Percentiles rank a stretch among this genome's conserved stretches.
These are phyloP conservation scores for Coffea eugenioides DNA, from an alignment of 257 asterid genomes.

Conservation along the genomic window DNA sequence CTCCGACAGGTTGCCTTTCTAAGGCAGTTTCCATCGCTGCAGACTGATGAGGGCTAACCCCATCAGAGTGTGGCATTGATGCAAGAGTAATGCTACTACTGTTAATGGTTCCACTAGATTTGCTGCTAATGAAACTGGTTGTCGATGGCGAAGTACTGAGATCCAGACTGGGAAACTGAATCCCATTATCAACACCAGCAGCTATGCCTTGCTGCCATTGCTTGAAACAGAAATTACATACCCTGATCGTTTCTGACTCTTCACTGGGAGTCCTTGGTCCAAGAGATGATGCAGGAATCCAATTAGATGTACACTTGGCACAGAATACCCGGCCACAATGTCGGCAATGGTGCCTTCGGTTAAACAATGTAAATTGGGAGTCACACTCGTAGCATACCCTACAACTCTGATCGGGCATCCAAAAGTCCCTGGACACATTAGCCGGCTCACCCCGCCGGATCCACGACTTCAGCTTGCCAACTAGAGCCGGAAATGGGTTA, in stretches of 20 bases:
- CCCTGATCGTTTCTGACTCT: constrained; percentile 77
- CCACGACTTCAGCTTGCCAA: constrained; percentile 72
- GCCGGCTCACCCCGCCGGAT: constrained; percentile 72
- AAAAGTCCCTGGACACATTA: constrained; percentile 82
- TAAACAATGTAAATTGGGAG: constrained; percentile 71
- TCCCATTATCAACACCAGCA: constrained; percentile 42
- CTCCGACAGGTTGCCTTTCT: constrained; percentile 45
- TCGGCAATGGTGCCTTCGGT: constrained; percentile 97
- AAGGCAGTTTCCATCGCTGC: constrained; percentile 46
- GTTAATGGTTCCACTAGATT: constrained; percentile 73
- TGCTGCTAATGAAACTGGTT: constrained; percentile 73
- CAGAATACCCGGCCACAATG: constrained; percentile 89
- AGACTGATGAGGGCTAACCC: constrained; percentile 56
- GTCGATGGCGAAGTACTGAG: constrained; percentile 61
- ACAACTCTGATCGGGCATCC: constrained; percentile 99
- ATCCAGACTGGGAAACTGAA: constrained; percentile 46
- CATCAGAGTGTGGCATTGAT: constrained; percentile 59
- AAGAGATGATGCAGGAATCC: constrained; percentile 51
- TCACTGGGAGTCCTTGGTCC: constrained; percentile 38
- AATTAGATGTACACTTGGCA: constrained; percentile 76
- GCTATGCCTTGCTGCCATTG: constrained; percentile 61
- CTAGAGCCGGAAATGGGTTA: constrained; percentile 55
- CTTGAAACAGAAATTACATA: constrained; percentile 75
- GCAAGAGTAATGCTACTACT: constrained; percentile 56
- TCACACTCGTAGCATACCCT: constrained; percentile 97